Conservation (phyloP, 306 rosid genomes). For the Hippophae gyantsensis region DNA sequence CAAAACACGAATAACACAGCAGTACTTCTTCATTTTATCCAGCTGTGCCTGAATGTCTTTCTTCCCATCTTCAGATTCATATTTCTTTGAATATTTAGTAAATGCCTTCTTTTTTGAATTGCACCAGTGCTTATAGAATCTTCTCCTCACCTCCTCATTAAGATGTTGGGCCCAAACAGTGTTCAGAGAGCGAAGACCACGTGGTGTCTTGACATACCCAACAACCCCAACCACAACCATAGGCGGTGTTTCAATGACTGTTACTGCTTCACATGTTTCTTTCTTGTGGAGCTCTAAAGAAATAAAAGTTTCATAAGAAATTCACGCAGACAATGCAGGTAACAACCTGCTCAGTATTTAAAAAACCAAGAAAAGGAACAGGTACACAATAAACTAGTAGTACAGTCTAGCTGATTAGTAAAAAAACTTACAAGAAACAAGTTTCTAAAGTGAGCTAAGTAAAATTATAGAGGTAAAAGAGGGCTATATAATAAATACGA, state of each 20-base stretch:
- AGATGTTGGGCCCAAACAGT: slow-evolving; percentile 83
- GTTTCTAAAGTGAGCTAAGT: no score
- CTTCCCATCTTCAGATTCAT: slow-evolving; percentile 55
- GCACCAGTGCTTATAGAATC: slow-evolving; percentile 78
- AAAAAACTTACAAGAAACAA: no score
- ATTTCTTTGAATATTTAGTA: slow-evolving; percentile 45
- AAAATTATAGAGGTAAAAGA: no score
- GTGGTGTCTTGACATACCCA: slow-evolving; percentile 60
- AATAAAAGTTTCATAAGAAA: not conserved
- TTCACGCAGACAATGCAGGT: not conserved
- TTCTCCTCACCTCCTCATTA: slow-evolving; percentile 58
- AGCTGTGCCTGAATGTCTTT: slow-evolving; percentile 44
- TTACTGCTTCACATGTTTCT: slow-evolving; percentile 81
- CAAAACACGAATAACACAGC: slow-evolving; percentile 58
- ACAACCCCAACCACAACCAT: slow-evolving; percentile 64
- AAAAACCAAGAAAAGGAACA: no score
- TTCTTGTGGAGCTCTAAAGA: slow-evolving; percentile 63
- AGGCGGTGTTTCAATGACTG: slow-evolving; percentile 72
- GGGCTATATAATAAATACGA: no score
- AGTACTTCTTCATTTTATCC: slow-evolving; percentile 59
- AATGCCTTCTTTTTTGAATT: slow-evolving; percentile 79
- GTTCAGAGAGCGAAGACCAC: slow-evolving; percentile 52
- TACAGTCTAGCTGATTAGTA: not conserved
- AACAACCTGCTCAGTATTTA: no score
- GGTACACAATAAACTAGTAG: not conserved